phyloP scores from a whole-genome alignment of 2,329 filamentous ascomycete species.

The Cytospora chrysosperma region DNA sequence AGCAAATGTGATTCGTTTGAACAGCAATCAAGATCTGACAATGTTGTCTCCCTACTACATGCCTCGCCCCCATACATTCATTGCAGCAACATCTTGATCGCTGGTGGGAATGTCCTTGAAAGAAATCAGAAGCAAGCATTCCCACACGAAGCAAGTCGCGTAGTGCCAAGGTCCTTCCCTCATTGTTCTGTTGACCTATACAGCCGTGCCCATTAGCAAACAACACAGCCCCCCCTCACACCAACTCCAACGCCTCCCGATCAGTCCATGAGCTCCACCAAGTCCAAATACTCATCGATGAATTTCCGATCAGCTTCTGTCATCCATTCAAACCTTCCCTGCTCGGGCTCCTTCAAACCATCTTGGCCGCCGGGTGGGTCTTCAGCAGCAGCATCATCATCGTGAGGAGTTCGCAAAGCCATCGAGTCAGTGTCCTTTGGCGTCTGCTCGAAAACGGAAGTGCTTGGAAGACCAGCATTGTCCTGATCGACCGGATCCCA shows the following conservation, averaged over 20 bases:
- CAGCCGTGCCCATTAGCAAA: not conserved
- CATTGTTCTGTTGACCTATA: not conserved
- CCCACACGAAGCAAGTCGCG: not conserved
- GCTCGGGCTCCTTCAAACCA: not conserved
- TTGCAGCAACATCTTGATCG: not conserved
- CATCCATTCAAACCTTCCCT: not conserved
- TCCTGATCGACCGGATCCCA: not conserved
- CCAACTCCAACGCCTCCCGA: not conserved
- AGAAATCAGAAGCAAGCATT: not conserved
- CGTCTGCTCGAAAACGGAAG: not conserved
- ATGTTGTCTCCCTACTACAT: not conserved
- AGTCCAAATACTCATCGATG: not conserved
- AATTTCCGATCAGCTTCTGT: not conserved
- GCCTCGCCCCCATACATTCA: not conserved
- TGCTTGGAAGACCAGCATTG: too few species aligned
- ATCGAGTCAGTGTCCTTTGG: not conserved
- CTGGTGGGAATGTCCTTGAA: too few species aligned
- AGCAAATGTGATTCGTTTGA: not conserved
- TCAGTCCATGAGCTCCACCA: not conserved
- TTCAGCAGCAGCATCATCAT: not conserved
- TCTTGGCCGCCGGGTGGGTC: not conserved
- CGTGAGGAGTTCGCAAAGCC: not conserved
- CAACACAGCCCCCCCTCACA: too few species aligned
- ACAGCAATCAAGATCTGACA: not conserved
- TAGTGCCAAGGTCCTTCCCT: not conserved